Evolutionary conservation across 805 yeast genomes (phyloP), one percentile per base, ranked within the genome.

Genomic region (Candida qinlingensis): DNA sequence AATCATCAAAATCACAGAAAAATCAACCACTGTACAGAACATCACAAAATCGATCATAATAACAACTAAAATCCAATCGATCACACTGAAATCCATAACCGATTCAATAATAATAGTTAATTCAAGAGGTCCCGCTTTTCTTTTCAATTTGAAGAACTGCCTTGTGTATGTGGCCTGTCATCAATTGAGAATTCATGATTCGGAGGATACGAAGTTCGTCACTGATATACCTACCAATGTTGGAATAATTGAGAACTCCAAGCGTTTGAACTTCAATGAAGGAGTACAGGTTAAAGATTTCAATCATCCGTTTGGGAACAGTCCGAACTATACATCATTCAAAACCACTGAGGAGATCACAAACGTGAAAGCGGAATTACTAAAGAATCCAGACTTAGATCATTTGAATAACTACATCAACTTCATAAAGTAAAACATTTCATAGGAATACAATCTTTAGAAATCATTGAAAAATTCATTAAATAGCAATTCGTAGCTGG

Each of bases 121-220:
- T 4, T 50, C 53, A 0, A 37, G 42, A 6, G 61, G 62, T 0
- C 57, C 60, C 1, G 50, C 56, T 3, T 58, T 59, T 28, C 30
- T 59, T 10, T 47, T 45, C 8, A 35, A 50, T 25, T 41, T 48
- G 0, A 7, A 29, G 3, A 47, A 54, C 5, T 54, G 57, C 27
- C 35, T 45, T 1, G 35, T 57, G 6, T 53, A 49, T 34, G 48
- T 55, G 13, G n/a, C 44, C 1, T 54, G 58, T 34, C 62, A 60
- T 37, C 64, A 60, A 37, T 19, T 60, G 30, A 41, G 64, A 11
- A 48, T 60, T 7, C 63, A 60, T 36, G 47, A 53, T 28, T 45
- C 57, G 2, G 6, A 27, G 2, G 25, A 31, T 8, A 30, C 54
- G 25, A 42, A 37, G n/a, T 39, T 56, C 8, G 11, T 41, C 5